These are phyloP conservation scores for Keithomyces neogunnii DNA, from an alignment of 2,329 filamentous ascomycete species.

Conservation along the genomic window DNA sequence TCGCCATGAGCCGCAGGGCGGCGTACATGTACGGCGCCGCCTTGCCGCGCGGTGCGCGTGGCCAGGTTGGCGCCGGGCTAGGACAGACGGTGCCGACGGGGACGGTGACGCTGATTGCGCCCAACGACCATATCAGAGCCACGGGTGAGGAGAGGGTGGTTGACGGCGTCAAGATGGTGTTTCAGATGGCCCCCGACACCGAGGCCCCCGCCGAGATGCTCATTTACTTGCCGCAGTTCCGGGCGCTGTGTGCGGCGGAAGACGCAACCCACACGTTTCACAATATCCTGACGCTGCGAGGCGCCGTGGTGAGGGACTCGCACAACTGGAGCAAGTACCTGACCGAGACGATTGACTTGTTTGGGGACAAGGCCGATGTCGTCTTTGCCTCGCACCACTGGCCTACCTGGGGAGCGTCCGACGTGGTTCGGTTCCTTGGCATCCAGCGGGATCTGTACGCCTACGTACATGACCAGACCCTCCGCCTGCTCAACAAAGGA, in stretches of 20 bases:
- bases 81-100: slow-evolving; percentile 25
- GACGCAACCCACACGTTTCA: slow-evolving; percentile 30
- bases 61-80: slow-evolving; percentile 29
- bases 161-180: slow-evolving; percentile 28
- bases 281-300: slow-evolving; percentile 32
- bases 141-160: slow-evolving; percentile 22
- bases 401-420: slow-evolving; percentile 29
- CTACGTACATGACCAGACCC: slow-evolving; percentile 30
- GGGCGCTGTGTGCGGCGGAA: slow-evolving; percentile 29
- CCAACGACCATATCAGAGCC: slow-evolving; percentile 20
- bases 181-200: slow-evolving; percentile 31
- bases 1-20: slow-evolving; percentile 28
- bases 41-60: slow-evolving; percentile 18
- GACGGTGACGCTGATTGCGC: slow-evolving; percentile 23
- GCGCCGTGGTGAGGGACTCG: slow-evolving; percentile 31
- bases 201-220: slow-evolving; percentile 35
- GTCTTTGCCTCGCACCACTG: slow-evolving; percentile 30
- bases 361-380: slow-evolving; percentile 21
- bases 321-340: slow-evolving; percentile 29
- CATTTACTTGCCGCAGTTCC: slow-evolving; percentile 28
- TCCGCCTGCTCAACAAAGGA: slow-evolving; percentile 28
- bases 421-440: slow-evolving; percentile 17
- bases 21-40: slow-evolving; percentile 31
- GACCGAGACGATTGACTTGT: slow-evolving; percentile 27
- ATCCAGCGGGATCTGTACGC: slow-evolving; percentile 31